Evolutionary conservation across 2,329 filamentous ascomycete species (phyloP).

Genomic region (Acephala macrosclerotiorum): DNA sequence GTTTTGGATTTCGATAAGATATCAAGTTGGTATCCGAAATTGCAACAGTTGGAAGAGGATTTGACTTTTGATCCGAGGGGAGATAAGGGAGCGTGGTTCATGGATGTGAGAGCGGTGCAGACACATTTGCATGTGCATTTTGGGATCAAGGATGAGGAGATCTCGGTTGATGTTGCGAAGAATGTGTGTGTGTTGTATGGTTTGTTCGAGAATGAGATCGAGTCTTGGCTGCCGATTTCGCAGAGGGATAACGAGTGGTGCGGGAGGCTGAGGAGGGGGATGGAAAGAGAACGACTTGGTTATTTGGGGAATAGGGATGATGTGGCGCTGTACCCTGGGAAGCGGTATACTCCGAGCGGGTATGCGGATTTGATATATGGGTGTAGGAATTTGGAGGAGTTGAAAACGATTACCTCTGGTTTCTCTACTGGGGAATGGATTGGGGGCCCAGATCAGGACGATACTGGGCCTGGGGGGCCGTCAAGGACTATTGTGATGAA

Average conservation of each 20-base stretch:
- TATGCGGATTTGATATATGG: conserved; percentile 13
- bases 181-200: conserved; percentile 20
- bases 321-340: background rate
- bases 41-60: conserved; percentile 9
- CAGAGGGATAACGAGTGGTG: conserved; percentile 14
- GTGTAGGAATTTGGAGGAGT: background rate
- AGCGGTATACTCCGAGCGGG: conserved; percentile 11
- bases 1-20: conserved; percentile 4
- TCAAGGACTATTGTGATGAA: too few species aligned
- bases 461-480: too few species aligned
- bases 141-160: background rate
- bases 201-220: conserved; percentile 17
- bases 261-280: conserved; percentile 4
- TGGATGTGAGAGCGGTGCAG: background rate
- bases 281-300: conserved; percentile 2
- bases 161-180: conserved; percentile 7
- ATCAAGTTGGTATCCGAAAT: background rate
- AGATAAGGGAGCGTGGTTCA: conserved; percentile 6
- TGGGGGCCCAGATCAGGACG: too few species aligned
- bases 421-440: conserved; percentile 1
- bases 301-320: background rate
- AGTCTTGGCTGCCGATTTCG: background rate
- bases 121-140: conserved; percentile 20
- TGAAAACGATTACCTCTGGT: background rate
- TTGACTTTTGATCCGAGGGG: background rate